phyloP scores from a whole-genome alignment of 495 filamentous ascomycete genomes.

The Talaromyces thailandensis region DNA sequence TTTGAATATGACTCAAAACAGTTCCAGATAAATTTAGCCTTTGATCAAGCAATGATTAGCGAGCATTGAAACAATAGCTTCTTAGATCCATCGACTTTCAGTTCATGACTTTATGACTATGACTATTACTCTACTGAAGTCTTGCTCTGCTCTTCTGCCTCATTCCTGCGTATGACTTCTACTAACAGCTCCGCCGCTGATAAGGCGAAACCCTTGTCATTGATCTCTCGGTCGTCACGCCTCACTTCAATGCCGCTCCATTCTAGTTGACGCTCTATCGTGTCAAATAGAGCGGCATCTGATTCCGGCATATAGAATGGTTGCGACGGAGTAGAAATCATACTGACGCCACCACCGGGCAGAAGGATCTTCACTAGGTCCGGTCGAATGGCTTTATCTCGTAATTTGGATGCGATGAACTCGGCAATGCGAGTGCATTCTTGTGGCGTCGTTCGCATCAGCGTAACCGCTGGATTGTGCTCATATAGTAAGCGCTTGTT shows the following conservation, averaged over 20 bases:
- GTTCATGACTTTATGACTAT: background rate
- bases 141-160: background rate
- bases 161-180: conserved; percentile 9
- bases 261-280: conserved; percentile 30
- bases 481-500: conserved; percentile 39
- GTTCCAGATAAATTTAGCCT: background rate
- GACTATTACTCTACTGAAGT: no score
- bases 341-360: conserved; percentile 44
- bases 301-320: conserved; percentile 34
- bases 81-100: background rate
- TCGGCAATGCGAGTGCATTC: conserved; percentile 45
- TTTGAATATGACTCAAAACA: background rate
- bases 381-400: conserved; percentile 18
- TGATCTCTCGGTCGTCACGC: conserved; percentile 29
- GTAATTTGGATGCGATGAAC: conserved; percentile 45
- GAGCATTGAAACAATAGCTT: background rate
- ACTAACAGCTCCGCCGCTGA: conserved; percentile 15
- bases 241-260: conserved; percentile 26
- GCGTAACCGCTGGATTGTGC: conserved; percentile 57
- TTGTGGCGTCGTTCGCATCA: conserved; percentile 48
- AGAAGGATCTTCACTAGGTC: conserved; percentile 44
- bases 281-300: conserved; percentile 35
- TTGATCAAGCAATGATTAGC: background rate
- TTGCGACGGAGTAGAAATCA: conserved; percentile 26
- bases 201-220: conserved; percentile 34